These are phyloP conservation scores for Hemisphaericaspora xylanilytica DNA, from an alignment of 1,139 yeast genomes.

Conservation along the genomic window DNA sequence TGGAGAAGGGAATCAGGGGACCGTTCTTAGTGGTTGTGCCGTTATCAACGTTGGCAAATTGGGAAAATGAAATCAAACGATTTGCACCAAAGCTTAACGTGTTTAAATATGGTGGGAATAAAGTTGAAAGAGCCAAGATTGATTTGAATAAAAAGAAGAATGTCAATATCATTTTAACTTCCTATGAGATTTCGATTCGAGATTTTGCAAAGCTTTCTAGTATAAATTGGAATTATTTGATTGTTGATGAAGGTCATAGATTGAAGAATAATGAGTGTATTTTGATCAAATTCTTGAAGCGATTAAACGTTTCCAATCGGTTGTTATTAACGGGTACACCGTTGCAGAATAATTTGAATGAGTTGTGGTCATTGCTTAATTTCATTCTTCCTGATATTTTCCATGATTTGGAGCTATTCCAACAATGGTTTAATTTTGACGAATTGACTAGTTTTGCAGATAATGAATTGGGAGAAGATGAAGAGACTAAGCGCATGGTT, in stretches of 20 bases:
- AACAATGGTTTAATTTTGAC: constrained; percentile 88
- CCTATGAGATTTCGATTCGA: constrained; percentile 75
- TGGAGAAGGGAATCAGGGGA: constrained; percentile 77
- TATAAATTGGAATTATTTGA: constrained; percentile 73
- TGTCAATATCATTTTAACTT: constrained; percentile 61
- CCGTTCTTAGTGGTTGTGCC: constrained; percentile 90
- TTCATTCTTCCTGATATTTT: constrained; percentile 90
- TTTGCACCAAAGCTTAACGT: constrained; percentile 75
- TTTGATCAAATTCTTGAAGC: constrained; percentile 67
- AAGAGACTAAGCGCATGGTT: constrained; percentile 41
- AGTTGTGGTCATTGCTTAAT: constrained; percentile 85
- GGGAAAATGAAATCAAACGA: constrained; percentile 67
- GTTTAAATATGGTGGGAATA: constrained; percentile 64
- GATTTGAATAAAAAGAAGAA: constrained; percentile 20
- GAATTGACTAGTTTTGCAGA: constrained; percentile 45
- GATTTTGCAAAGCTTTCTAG: constrained; percentile 56
- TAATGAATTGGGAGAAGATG: constrained; percentile 31
- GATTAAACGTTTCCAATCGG: constrained; percentile 64
- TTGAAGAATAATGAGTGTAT: constrained; percentile 79
- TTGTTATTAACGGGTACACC: constrained; percentile 90
- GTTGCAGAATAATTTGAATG: constrained; percentile 81
- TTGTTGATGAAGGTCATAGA: constrained; percentile 96
- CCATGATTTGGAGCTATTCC: constrained; percentile 83
- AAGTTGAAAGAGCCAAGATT: constrained; percentile 47
- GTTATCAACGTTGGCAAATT: constrained; percentile 78